Conservation (phyloP, 139 green algal genomes). For the Limnomonas spitsbergensis region DNA sequence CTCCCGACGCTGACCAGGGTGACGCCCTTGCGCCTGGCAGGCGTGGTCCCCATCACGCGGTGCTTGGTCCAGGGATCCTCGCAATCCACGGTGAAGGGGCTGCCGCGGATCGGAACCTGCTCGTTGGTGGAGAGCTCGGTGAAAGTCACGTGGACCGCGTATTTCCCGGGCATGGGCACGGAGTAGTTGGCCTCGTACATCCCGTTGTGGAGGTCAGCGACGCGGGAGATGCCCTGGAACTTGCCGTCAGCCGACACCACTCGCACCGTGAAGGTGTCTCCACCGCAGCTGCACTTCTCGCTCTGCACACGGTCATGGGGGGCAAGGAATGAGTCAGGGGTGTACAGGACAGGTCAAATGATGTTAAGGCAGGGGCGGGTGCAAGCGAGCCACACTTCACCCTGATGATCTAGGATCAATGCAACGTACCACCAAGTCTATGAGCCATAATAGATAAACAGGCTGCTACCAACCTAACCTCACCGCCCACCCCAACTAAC, state of each 20-base stretch:
- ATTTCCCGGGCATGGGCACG: slow-evolving; percentile 48
- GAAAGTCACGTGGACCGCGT: slow-evolving; percentile 66
- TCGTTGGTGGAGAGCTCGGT: slow-evolving; percentile 59
- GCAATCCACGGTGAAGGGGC: slow-evolving; percentile 66
- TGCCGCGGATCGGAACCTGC: slow-evolving; percentile 61
- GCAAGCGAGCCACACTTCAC: too few relatives aligned
- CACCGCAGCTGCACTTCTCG: slow-evolving; percentile 69
- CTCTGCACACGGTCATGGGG: slow-evolving; percentile 75
- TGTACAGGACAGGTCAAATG: too few relatives aligned
- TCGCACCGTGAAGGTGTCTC: slow-evolving; percentile 67
- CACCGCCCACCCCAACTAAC: too few relatives aligned
- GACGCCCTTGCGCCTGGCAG: slow-evolving; percentile 58
- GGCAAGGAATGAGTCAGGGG: too few relatives aligned
- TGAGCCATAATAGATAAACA: too few relatives aligned
- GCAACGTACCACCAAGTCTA: too few relatives aligned
- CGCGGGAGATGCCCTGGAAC: slow-evolving; percentile 44
- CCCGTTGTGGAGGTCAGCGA: slow-evolving; percentile 70
- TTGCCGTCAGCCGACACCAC: slow-evolving; percentile 55
- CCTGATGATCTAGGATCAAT: too few relatives aligned
- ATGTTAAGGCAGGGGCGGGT: too few relatives aligned
- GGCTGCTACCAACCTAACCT: too few relatives aligned
- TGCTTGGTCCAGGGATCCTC: slow-evolving; percentile 67
- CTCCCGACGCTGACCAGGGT: slow-evolving; percentile 42
- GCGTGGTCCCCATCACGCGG: slow-evolving; percentile 55
- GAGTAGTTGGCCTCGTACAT: slow-evolving; percentile 64